Evolutionary conservation across 768 basidiomycete genomes (phyloP).

Genomic region (Chalciporus chontae): DNA sequence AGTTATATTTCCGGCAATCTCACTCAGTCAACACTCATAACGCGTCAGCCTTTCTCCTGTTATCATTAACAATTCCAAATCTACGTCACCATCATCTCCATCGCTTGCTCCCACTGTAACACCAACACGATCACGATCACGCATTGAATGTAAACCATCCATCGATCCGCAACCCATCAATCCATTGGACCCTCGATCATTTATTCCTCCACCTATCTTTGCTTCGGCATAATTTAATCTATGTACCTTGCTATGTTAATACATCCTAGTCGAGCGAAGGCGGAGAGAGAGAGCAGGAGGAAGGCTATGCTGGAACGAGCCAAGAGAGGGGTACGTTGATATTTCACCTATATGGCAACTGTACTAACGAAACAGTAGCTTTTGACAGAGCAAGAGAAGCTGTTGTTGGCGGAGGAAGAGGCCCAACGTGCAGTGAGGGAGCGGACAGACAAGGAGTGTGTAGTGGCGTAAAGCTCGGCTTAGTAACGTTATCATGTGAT

Average conservation of each 20-base stretch:
- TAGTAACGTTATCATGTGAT: no score
- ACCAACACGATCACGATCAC: conserved; percentile 15
- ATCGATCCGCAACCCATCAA: conserved; percentile 35
- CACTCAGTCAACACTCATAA: conserved; percentile 61
- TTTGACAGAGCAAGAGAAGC: conserved; percentile 63
- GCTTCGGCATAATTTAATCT: conserved; percentile 51
- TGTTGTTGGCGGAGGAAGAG: conserved; percentile 51
- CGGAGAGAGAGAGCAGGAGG: conserved; percentile 66
- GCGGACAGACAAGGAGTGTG: conserved; percentile 52
- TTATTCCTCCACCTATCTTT: conserved; percentile 66
- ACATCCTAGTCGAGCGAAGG: conserved; percentile 59
- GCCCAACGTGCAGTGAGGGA: conserved; percentile 38
- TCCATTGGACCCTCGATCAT: conserved; percentile 42
- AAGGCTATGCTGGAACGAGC: conserved; percentile 72
- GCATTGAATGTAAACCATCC: conserved; percentile 22
- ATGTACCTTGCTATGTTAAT: conserved; percentile 19
- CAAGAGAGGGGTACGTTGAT: conserved; percentile 63
- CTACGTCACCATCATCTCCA: neutral
- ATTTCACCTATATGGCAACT: neutral
- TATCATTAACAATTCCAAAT: conserved; percentile 22
- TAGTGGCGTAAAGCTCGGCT: no score
- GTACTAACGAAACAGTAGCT: conserved; percentile 35
- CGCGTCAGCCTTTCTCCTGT: conserved; percentile 44
- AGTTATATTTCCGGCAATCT: conserved; percentile 31
- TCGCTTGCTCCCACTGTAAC: conserved; percentile 6